Base-by-base conservation (phyloP, 495 filamentous ascomycete species). In the Tuber microsphaerosporum region DNA sequence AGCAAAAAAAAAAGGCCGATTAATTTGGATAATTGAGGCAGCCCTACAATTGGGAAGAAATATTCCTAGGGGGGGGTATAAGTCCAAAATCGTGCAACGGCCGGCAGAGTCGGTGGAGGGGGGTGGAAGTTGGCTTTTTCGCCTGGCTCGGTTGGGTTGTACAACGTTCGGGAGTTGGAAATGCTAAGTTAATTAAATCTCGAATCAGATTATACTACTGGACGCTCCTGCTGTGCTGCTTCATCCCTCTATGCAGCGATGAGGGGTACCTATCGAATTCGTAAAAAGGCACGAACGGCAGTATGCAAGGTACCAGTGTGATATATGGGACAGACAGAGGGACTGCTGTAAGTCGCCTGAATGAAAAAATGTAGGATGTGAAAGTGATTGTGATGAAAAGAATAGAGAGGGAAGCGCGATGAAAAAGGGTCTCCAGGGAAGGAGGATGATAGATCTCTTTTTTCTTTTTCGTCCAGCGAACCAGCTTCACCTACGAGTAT, bases 21-120 rank as follows among this genome's bases (percentile, higher is more conserved):
- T 79, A 79, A 79, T 79, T 79, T 78, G 77, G 77, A 79, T 79
- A 79, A 79, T 79, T 79, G 70, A 22, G 48, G 46, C 41, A 31
- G 45, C 74, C 76, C 73, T 77, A 72, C 76, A 75, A 79, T 78
- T 69, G 73, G 73, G 77, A 79, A 16, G 43, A 77, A 71, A 75
- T 75, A 79, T 79, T 74, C 78, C 42, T 76, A 76, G 75, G 75
- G 74, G 74, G 43, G 70, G 77, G 70, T 79, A 78, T 75, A 79
- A 75, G 75, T 73, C 70, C 51, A 75, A 73, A 56, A 78, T 51
- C 26, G 71, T 31, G n/a, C 44, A 77, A 72, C 68, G 69, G 68
- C 46, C 73, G 77, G 77, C 73, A 79, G 72, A 79, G 76, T 46
- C 61, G 69, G 71, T 75, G 44, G 71, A 42, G 41, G 76, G 74